These are phyloP conservation scores for Lenzites betulinus DNA, from an alignment of 768 basidiomycete species.

Conservation along the genomic window DNA sequence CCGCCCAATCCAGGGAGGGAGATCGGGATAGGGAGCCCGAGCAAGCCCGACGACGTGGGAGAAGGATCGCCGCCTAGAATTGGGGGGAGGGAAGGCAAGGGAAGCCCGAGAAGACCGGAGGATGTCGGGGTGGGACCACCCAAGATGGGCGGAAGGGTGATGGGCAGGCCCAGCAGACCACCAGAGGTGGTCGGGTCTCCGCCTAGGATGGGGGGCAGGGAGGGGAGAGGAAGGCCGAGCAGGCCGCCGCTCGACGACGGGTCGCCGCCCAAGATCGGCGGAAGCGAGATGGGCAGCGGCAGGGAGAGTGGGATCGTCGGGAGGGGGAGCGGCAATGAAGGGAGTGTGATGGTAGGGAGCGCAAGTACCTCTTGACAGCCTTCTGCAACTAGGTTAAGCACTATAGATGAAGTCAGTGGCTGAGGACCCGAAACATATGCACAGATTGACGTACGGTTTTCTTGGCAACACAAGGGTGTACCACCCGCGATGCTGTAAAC, in stretches of 20 bases:
- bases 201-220: not conserved
- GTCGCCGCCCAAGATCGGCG: not conserved
- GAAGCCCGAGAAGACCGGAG: not conserved
- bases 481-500: constrained; percentile 7
- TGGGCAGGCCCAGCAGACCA: not conserved
- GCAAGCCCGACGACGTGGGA: not conserved
- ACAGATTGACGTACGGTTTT: not conserved
- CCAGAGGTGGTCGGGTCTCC: not conserved
- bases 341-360: not conserved
- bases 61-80: not conserved
- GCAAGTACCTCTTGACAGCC: constrained; percentile 13
- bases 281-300: not conserved
- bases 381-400: constrained; percentile 7
- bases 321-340: constrained; percentile 7
- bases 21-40: not conserved
- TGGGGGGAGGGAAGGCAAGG: not conserved
- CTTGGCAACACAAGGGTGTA: constrained; percentile 15
- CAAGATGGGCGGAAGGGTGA: not conserved
- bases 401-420: no score
- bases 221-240: not conserved
- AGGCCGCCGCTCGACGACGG: not conserved
- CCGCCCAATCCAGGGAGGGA: not conserved
- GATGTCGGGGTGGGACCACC: no score
- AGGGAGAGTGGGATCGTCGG: constrained; percentile 1
- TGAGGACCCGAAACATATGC: not conserved